Evolutionary conservation across 345 rosid species (phyloP), one percentile per base, ranked within the genome.

Genomic region (Cardamine chenopodiifolia): DNA sequence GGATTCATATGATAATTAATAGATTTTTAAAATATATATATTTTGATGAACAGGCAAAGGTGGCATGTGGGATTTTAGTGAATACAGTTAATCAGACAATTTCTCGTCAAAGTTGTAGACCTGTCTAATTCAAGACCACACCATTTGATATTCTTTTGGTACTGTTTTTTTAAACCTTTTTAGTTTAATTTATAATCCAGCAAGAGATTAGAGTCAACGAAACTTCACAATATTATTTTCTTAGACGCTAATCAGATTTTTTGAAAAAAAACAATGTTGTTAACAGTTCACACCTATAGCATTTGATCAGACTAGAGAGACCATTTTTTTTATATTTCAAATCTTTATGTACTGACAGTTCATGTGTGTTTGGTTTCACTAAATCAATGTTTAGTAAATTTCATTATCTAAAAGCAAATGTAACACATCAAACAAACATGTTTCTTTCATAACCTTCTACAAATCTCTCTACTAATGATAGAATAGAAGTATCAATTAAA

Each of bases 11-110:
- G 34, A 19, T 26, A 1, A 48, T 14, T 60, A 35, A 42, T 29
- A 4, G 40, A 2, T 66, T 12, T n/a, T n/a, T n/a, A n/a, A n/a
- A n/a, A n/a, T n/a, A n/a, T n/a, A n/a, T n/a, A n/a, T n/a, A 9
- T 48, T 25, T 49, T 53, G 67, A 48, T 71, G 29, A 47, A n/a
- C 77, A 78, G 81, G 81, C 81, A 60, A 78, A 71, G 66, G 62
- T 78, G 12, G 81, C 77, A 66, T 71, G 81, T 56, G 77, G 81
- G 8, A 71, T 71, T 40, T 15, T 49, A 7, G 73, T 78, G 7
- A 7, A 77, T 58, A 77, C 77, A 20, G 72, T 71, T 28, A 77
- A 71, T 66, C 81, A 78, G 81, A 78, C 81, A 20, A 78, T 78
- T 29, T 71, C 77, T 58, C 81, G 73, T 59, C 81, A 78, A 60